These are phyloP conservation scores for Magnolia changhungtana DNA, from an alignment of 164 flowering plant genomes.

Conservation along the genomic window DNA sequence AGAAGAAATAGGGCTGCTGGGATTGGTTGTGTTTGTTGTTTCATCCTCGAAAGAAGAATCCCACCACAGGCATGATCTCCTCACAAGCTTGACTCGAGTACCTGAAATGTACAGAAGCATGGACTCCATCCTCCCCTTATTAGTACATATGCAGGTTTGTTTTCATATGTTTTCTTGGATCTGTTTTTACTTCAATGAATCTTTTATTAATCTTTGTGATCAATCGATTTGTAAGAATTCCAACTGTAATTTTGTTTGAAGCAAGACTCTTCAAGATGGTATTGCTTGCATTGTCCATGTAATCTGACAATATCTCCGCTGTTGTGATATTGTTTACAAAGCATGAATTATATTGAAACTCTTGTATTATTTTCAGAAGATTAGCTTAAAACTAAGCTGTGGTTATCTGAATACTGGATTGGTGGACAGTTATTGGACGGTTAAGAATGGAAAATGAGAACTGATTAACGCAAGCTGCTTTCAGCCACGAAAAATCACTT, in stretches of 20 bases:
- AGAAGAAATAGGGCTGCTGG: constrained; percentile 41
- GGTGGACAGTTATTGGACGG: too few relatives aligned
- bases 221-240: neutral
- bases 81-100: neutral
- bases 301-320: too few relatives aligned
- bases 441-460: too few relatives aligned
- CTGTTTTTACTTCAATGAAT: neutral
- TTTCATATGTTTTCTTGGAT: neutral
- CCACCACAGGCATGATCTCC: constrained; percentile 5
- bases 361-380: neutral
- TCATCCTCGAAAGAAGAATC: constrained; percentile 6
- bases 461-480: too few relatives aligned
- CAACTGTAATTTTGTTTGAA: constrained; percentile 7
- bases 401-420: too few relatives aligned
- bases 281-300: neutral
- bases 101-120: neutral
- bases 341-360: neutral
- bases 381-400: neutral
- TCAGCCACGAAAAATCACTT: too few relatives aligned
- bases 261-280: neutral
- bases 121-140: too few relatives aligned
- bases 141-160: neutral
- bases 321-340: too few relatives aligned
- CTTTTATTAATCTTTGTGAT: neutral
- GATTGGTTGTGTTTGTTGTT: constrained; percentile 32